A percentile compares a stretch with the other conserved stretches of the same genome.
Evolutionary conservation across 2,329 filamentous ascomycete species (phyloP).

Genomic region (Diaporthe caulivora): DNA sequence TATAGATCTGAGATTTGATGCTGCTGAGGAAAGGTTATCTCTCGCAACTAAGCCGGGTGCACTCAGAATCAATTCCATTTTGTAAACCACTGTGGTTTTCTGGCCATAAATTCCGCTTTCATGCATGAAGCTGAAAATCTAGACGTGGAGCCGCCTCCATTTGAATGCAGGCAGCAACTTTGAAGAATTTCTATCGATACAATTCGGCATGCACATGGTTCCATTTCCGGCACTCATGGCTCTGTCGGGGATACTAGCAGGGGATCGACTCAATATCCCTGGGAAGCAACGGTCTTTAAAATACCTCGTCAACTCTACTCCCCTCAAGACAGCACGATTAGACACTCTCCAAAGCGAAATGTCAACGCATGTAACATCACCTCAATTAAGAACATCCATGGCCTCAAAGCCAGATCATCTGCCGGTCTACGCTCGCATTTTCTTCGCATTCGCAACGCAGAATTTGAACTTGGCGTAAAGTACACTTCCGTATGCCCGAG

Average conservation of each 20-base stretch:
- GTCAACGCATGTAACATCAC: neutral
- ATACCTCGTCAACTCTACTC: neutral
- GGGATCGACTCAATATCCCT: neutral
- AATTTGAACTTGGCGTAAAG: neutral
- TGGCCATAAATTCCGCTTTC: neutral
- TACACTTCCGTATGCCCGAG: constrained; percentile 1
- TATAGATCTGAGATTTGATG: too few species aligned
- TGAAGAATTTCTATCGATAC: neutral
- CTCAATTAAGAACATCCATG: too few species aligned
- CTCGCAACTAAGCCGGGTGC: too few species aligned
- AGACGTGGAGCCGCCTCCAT: neutral
- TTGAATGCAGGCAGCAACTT: neutral
- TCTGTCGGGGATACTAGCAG: neutral
- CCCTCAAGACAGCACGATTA: neutral
- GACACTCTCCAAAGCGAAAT: neutral
- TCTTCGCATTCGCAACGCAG: neutral
- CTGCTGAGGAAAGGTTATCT: too few species aligned
- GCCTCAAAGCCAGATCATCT: neutral
- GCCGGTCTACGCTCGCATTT: neutral
- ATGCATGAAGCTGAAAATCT: neutral
- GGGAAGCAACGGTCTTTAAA: neutral
- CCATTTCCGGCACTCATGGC: neutral
- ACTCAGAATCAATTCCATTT: too few species aligned
- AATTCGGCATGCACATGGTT: neutral
- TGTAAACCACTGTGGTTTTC: too few species aligned